Evolutionary conservation across 139 green algal genomes (phyloP), one percentile per base, ranked within the genome.

Genomic region (Picochlorum sp.): DNA sequence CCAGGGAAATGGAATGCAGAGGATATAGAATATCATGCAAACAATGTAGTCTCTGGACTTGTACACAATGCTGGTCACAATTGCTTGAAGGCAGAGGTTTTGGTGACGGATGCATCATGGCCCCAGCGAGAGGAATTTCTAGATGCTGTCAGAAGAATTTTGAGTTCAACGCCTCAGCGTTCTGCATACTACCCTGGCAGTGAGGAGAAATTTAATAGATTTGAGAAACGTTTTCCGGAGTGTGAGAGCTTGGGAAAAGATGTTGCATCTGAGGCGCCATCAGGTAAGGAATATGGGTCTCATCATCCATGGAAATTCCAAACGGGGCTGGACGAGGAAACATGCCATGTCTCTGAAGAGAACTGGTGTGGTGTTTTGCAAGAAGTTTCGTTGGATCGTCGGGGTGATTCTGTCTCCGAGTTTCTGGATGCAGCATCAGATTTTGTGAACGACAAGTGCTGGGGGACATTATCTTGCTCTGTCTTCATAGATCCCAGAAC

Each of bases 351-450:
- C 2, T 56, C 76, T 23, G 15, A 65, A 5, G 87, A 95, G 67
- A 89, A 85, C 64, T 95, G 85, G 87, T 85, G 85, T 30, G 81
- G 77, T 1, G 78, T 88, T 28, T 63, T 94, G 61, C 87, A 94
- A 72, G 84, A 92, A 72, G 81, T 92, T 34, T 60, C 67, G 2
- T 47, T 92, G 24, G 47, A 77, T 9, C 74, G 60, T 55, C 70
- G 60, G 15, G 66, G 58, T 24, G 64, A 47, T 34, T 67, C 83
- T 55, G 37, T 79, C 0, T 65, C 49, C 3, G 14, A 44, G 7
- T 95, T 90, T 77, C 57, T 92, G 61, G 20, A 24, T 0, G 57
- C 50, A 4, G 83, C 85, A 3, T 71, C 73, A 2, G 23, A 66
- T 6, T 88, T 85, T 68, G 78, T 69, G 38, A 95, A 95, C 72